These are phyloP conservation scores for Harringtonia aguacate DNA, from an alignment of 2,329 filamentous ascomycete genomes.

Conservation along the genomic window DNA sequence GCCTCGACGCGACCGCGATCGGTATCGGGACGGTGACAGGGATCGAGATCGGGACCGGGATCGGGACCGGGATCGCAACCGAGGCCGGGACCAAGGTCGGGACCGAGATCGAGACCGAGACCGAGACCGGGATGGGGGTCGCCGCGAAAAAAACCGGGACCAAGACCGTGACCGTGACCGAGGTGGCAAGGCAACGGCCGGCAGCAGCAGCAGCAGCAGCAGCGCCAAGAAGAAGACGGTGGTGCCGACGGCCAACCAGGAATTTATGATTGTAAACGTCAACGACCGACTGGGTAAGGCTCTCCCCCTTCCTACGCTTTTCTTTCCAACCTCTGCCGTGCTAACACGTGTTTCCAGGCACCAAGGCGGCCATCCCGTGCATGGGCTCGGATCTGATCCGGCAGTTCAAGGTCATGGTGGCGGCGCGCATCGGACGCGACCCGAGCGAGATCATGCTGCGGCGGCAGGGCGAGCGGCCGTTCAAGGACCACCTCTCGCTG, in stretches of 20 bases:
- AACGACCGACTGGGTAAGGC: conserved; percentile 68
- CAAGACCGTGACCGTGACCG: conserved; percentile 18
- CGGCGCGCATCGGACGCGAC: conserved; percentile 76
- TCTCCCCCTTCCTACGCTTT: not conserved
- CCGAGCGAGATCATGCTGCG: conserved; percentile 88
- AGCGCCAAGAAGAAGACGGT: conserved; percentile 39
- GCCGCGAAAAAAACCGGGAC: conserved; percentile 13
- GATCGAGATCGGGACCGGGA: conserved; percentile 16
- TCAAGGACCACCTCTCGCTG: conserved; percentile 80
- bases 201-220: conserved; percentile 10
- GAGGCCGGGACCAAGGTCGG: conserved; percentile 18
- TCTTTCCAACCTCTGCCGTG: not conserved
- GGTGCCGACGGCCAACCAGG: conserved; percentile 2
- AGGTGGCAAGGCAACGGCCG: conserved; percentile 12
- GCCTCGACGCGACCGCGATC: conserved; percentile 10
- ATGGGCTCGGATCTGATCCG: conserved; percentile 74
- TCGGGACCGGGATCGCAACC: conserved; percentile 21
- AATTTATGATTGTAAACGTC: conserved; percentile 77
- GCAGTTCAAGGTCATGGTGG: conserved; percentile 85
- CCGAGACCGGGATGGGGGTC: conserved; percentile 17
- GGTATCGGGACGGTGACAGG: conserved; percentile 19
- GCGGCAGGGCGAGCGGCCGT: conserved; percentile 83
- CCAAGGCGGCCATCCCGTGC: conserved; percentile 90
- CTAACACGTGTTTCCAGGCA: conserved; percentile 34
- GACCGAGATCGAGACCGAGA: conserved; percentile 14